Conservation (phyloP, 352 stramenopile species). For the Pythium myriotylum region DNA sequence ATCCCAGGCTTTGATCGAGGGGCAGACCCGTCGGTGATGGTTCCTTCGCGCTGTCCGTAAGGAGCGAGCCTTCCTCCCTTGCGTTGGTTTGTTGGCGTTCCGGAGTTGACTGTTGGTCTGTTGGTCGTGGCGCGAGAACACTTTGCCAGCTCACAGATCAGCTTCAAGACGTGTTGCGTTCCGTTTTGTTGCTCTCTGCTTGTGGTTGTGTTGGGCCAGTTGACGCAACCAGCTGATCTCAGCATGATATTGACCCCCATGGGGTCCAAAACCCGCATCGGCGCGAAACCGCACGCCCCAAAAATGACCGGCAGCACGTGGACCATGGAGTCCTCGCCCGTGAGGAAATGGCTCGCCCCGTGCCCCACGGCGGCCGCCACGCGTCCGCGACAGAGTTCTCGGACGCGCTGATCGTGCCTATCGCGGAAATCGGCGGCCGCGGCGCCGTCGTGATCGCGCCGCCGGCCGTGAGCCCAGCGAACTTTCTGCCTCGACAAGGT, state of each 20-base stretch:
- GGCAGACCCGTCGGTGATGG: too few relatives aligned
- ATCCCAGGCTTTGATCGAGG: too few relatives aligned
- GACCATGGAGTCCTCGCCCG: not conserved
- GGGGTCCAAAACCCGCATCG: not conserved
- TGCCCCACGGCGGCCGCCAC: not conserved
- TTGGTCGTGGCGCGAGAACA: not conserved
- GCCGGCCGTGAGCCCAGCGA: not conserved
- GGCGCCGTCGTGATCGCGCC: constrained; percentile 14
- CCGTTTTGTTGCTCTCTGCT: constrained; percentile 24
- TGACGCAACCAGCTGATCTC: constrained; percentile 7
- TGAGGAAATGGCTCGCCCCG: not conserved
- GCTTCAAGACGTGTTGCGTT: constrained; percentile 21
- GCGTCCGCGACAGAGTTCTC: not conserved
- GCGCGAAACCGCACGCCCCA: constrained; percentile 7
- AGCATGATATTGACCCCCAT: not conserved
- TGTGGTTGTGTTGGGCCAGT: not conserved
- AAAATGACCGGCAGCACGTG: constrained; percentile 2
- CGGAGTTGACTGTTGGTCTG: too few relatives aligned
- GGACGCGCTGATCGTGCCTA: constrained; percentile 13
- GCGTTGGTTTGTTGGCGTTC: too few relatives aligned
- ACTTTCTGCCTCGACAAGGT: not conserved
- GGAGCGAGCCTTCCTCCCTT: too few relatives aligned
- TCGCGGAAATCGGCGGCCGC: not conserved
- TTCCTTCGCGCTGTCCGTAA: too few relatives aligned
- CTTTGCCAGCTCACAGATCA: not conserved